Evolutionary conservation across 2,329 filamentous ascomycete genomes (phyloP).

Genomic region (Seiridium cupressi): DNA sequence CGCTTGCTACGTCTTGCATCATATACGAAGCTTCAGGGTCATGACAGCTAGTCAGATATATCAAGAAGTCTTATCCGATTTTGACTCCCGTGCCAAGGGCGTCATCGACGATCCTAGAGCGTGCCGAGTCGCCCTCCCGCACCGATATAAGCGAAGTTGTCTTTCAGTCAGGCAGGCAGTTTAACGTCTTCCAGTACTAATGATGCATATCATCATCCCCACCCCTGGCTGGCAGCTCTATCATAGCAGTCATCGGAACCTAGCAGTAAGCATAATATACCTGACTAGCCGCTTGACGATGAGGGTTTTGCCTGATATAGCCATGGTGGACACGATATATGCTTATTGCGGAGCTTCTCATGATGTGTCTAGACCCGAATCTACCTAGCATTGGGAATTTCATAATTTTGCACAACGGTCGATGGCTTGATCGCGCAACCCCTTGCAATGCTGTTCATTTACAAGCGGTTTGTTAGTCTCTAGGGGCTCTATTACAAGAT

Average conservation of each 20-base stretch:
- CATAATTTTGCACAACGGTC: no score
- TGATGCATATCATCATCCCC: constrained; percentile 52
- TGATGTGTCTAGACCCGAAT: constrained; percentile 5
- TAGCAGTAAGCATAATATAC: constrained; percentile 61
- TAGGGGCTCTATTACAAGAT: no score
- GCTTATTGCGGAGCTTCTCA: constrained; percentile 37
- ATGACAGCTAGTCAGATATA: no score
- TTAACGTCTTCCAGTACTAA: constrained; percentile 63
- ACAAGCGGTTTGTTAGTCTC: no score
- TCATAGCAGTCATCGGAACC: constrained; percentile 64
- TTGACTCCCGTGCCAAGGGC: background rate
- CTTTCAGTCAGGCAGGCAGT: background rate
- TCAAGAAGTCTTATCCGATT: no score
- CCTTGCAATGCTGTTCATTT: no score
- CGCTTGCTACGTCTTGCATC: no score
- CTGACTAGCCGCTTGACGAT: constrained; percentile 49
- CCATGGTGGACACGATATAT: constrained; percentile 39
- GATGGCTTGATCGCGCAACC: no score
- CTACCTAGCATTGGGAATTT: no score
- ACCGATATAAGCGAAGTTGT: background rate
- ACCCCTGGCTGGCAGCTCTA: constrained; percentile 52
- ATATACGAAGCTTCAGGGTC: no score
- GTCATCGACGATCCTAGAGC: background rate
- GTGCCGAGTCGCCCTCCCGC: background rate
- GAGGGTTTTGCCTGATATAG: constrained; percentile 39